Percentiles rank a stretch among this genome's conserved stretches.
Evolutionary conservation across 2,329 filamentous ascomycete genomes (phyloP).

Genomic region (Ophiostoma quercus): DNA sequence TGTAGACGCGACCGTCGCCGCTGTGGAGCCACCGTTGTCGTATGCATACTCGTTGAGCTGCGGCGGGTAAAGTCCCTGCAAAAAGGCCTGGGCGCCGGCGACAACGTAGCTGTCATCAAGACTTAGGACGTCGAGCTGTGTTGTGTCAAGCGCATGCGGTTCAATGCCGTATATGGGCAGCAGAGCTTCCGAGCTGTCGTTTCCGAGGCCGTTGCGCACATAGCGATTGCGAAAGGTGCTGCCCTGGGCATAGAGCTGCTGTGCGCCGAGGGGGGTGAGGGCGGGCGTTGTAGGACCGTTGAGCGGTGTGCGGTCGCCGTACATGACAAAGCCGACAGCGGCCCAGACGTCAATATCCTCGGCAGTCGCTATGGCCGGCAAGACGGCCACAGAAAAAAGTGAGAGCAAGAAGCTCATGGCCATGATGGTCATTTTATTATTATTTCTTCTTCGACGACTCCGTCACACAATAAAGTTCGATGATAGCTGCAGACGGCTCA

Average conservation of each 20-base stretch:
- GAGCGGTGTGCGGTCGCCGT: constrained; percentile 51
- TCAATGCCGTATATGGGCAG: constrained; percentile 42
- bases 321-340: constrained; percentile 44
- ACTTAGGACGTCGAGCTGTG: constrained; percentile 42
- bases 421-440: not conserved
- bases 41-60: constrained; percentile 40
- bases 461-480: not conserved
- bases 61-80: constrained; percentile 82
- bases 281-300: constrained; percentile 31
- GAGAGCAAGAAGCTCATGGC: not conserved
- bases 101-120: constrained; percentile 48
- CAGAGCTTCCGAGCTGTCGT: constrained; percentile 28
- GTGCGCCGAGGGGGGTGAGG: constrained; percentile 50
- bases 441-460: too few relatives aligned
- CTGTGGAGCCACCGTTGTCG: constrained; percentile 35
- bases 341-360: constrained; percentile 43
- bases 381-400: not conserved
- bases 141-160: constrained; percentile 44
- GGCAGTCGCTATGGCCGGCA: not conserved
- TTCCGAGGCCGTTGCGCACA: constrained; percentile 32
- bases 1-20: constrained; percentile 29
- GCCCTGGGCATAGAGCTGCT: constrained; percentile 49
- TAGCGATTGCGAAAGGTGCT: constrained; percentile 47
- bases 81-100: constrained; percentile 67
- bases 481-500: not conserved